These are phyloP conservation scores for Pleurotus djamor DNA, from an alignment of 768 basidiomycete species.

Conservation along the genomic window DNA sequence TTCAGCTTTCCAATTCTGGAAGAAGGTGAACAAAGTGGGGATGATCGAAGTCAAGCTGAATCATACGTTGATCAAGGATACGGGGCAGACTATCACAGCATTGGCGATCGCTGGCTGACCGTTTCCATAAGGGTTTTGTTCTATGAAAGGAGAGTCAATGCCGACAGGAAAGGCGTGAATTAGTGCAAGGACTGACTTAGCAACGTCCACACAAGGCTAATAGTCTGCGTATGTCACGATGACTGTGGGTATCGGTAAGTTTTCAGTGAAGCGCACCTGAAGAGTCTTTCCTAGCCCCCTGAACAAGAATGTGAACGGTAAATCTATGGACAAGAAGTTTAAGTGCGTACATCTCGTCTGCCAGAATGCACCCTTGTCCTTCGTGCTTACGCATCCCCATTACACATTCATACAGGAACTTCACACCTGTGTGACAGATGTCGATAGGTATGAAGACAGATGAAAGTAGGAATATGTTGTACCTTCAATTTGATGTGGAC, in stretches of 20 bases:
- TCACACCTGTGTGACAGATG: conserved; percentile 46
- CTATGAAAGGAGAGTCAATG: conserved; percentile 34
- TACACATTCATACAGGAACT: conserved; percentile 93
- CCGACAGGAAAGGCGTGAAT: neutral
- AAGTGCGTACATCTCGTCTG: conserved; percentile 82
- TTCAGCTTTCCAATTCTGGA: conserved; percentile 92
- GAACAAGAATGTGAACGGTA: neutral
- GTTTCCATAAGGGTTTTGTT: conserved; percentile 79
- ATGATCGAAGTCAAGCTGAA: conserved; percentile 15
- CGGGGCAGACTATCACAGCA: conserved; percentile 91
- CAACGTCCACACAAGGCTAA: conserved; percentile 90
- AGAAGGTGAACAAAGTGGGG: neutral
- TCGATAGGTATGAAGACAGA: conserved; percentile 3
- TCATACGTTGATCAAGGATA: conserved; percentile 76
- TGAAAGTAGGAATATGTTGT: conserved; percentile 5
- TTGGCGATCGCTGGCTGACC: conserved; percentile 63
- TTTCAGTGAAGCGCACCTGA: conserved; percentile 40
- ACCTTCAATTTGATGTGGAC: conserved; percentile 92
- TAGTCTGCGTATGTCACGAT: conserved; percentile 53
- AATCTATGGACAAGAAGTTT: neutral
- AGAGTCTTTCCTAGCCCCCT: conserved; percentile 98
- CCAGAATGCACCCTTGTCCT: conserved; percentile 92
- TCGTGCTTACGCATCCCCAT: conserved; percentile 94
- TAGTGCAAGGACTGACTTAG: conserved; percentile 55
- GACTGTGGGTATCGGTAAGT: neutral